phyloP scores from a whole-genome alignment of 2,329 filamentous ascomycete species.

The Pyrenophora teres region DNA sequence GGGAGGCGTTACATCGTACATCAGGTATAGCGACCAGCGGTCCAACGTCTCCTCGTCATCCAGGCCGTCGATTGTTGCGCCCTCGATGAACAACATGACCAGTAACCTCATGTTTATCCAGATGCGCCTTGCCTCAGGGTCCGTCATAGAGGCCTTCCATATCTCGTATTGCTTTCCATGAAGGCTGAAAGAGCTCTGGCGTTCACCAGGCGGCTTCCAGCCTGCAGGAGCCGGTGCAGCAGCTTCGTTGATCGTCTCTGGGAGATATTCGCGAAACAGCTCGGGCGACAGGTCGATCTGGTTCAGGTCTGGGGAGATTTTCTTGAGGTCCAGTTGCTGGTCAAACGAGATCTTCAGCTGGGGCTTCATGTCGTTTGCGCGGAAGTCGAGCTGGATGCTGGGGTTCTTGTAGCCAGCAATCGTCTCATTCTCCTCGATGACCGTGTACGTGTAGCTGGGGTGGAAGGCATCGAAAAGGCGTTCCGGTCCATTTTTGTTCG shows the following conservation, averaged over 20 bases:
- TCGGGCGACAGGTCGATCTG: conserved; percentile 72
- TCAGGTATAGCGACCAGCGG: conserved; percentile 90
- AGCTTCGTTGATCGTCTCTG: conserved; percentile 53
- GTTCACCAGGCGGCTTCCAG: conserved; percentile 76
- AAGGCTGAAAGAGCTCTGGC: conserved; percentile 66
- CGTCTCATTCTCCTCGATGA: conserved; percentile 90
- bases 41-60: conserved; percentile 72
- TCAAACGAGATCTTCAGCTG: conserved; percentile 72
- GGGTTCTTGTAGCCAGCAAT: conserved; percentile 90
- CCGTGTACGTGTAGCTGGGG: conserved; percentile 85
- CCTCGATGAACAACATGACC: conserved; percentile 88
- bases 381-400: conserved; percentile 72
- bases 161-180: conserved; percentile 75
- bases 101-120: conserved; percentile 82
- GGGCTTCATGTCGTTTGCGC: conserved; percentile 76
- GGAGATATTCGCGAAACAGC: conserved; percentile 50
- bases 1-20: conserved; percentile 53
- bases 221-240: conserved; percentile 28
- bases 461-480: conserved; percentile 68
- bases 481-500: conserved; percentile 21
- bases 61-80: conserved; percentile 75
- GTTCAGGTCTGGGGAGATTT: conserved; percentile 59
- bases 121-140: conserved; percentile 71
- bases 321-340: conserved; percentile 74
- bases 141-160: conserved; percentile 76